Evolutionary conservation across 257 asterid genomes (phyloP).

Genomic region (Solanum medicagineum): DNA sequence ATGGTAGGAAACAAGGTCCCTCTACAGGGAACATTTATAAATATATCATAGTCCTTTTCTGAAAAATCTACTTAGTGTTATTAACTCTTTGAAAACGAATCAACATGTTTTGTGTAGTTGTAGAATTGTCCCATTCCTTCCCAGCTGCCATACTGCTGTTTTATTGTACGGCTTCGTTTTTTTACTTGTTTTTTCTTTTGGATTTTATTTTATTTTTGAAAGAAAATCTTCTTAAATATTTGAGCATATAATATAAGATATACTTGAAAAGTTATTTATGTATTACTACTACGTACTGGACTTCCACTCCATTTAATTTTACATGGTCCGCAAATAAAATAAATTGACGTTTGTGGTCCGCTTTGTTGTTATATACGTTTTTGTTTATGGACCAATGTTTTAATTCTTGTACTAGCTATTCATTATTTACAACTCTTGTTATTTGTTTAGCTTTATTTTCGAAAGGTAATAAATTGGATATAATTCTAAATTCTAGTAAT

Average conservation of each 20-base stretch:
- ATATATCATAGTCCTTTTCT: conserved; percentile 5
- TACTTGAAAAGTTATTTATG: not conserved
- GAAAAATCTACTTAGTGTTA: conserved; percentile 5
- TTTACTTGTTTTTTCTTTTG: not conserved
- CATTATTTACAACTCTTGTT: not conserved
- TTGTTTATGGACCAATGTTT: not conserved
- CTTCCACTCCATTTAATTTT: not conserved
- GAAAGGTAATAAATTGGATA: not conserved
- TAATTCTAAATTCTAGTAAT: not conserved
- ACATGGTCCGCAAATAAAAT: not conserved
- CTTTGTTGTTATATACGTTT: not conserved
- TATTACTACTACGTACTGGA: not conserved
- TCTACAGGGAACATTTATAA: conserved; percentile 20
- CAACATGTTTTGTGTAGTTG: not conserved
- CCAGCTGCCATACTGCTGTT: conserved; percentile 1
- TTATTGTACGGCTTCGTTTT: not conserved
- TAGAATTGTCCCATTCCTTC: conserved; percentile 15
- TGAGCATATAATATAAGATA: not conserved
- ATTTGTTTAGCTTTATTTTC: not conserved
- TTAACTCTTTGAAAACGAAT: conserved; percentile 7
- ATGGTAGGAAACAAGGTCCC: conserved; percentile 38
- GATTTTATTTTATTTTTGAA: not conserved
- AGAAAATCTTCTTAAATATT: not conserved
- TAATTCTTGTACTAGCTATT: not conserved
- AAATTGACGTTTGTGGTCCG: not conserved